Evolutionary conservation across 2,329 filamentous ascomycete genomes (phyloP), one percentile per base, ranked within the genome.

Genomic region (Scedosporium dehoogii): DNA sequence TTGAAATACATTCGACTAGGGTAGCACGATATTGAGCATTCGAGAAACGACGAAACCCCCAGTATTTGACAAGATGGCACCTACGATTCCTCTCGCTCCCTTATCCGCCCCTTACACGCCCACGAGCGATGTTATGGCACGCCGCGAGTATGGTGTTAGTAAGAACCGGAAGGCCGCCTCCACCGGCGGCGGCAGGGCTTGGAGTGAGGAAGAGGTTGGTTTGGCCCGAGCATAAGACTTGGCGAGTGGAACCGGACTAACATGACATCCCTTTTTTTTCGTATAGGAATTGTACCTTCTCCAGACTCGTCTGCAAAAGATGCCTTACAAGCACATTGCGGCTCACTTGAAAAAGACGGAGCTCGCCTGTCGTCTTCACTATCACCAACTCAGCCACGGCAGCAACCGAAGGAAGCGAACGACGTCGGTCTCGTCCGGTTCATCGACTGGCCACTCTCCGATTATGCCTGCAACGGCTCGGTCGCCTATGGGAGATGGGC

Each of bases 321-420:
- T 93, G 86, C 90, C 90, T 0, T 94, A 94, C 76, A 94, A 93
- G 80, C 89, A 93, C 73, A 94, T 94, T 71, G 90, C 90, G 63
- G 85, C 87, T 64, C 88, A 92, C 69, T 78, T 94, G 68, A 91
- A 92, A 76, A 96, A 94, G 80, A 94, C 90, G 0, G 90, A 94
- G 77, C 80, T 94, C 64, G 90, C 90, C 58, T 96, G 90, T 76
- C 90, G 91, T 66, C 83, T 96, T 65, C 91, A 94, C 75, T 93
- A 91, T 72, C 90, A 96, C 71, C 90, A 94, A 71, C 82, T 94
- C 66, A 91, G 88, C 66, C 90, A 92, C 72, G 89, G 89, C 63
- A 90, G 84, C 78, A 90, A 89, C 76, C 87, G 89, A 69, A 88
- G 89, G 72, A 91, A 90, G 80, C 85, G 89, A 64, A 87, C 85